A percentile compares a stretch with the other conserved stretches of the same genome.
These are phyloP conservation scores for Candida sanyaensis DNA, from an alignment of 1,139 yeast genomes.

Conservation along the genomic window DNA sequence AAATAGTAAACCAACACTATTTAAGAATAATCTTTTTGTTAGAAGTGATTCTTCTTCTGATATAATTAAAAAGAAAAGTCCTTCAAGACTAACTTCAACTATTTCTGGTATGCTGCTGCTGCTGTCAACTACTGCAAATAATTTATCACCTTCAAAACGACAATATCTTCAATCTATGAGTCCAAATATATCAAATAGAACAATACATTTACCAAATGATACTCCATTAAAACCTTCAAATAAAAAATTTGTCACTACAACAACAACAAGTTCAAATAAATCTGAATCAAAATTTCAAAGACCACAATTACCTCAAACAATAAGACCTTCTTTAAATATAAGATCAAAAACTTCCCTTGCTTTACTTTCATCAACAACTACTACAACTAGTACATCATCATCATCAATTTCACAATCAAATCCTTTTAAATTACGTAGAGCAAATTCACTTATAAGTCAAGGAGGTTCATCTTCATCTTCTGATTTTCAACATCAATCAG, in stretches of 20 bases:
- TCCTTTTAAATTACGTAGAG: constrained; percentile 31
- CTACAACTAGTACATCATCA: constrained; percentile 6
- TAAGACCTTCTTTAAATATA: constrained; percentile 15
- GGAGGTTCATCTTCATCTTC: constrained; percentile 25
- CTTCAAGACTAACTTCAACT: neutral
- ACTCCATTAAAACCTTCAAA: constrained; percentile 9
- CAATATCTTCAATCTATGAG: constrained; percentile 41
- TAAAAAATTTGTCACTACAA: neutral
- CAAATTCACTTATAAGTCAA: constrained; percentile 34
- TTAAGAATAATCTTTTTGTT: constrained; percentile 5
- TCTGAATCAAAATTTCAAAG: constrained; percentile 16
- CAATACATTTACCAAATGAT: constrained; percentile 17
- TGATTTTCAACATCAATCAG: constrained; percentile 23
- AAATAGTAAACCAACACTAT: constrained; percentile 7
- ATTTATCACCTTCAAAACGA: constrained; percentile 32
- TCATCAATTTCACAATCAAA: constrained; percentile 13
- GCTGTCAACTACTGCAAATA: neutral
- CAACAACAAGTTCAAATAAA: constrained; percentile 3
- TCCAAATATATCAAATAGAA: constrained; percentile 40
- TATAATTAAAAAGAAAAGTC: constrained; percentile 4
- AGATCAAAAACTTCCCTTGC: constrained; percentile 14
- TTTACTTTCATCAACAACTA: constrained; percentile 4
- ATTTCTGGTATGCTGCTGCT: neutral
- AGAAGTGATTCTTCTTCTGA: constrained; percentile 1
- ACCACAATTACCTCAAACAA: constrained; percentile 21